phyloP scores from a whole-genome alignment of 2,329 filamentous ascomycete species.

The Fusarium liriodendri region DNA sequence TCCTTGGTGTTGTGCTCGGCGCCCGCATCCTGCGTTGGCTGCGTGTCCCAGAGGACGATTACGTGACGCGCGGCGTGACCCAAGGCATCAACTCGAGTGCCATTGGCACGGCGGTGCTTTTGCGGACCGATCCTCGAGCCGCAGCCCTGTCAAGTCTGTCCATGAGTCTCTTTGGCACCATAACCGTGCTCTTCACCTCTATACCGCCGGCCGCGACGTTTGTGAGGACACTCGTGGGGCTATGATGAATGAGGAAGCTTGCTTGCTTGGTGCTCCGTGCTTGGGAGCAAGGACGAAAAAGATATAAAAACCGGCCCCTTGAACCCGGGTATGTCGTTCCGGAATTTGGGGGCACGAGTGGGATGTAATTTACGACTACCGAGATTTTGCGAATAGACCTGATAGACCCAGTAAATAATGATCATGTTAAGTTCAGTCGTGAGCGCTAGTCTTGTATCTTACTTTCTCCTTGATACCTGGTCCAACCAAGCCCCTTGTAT shows the following conservation, averaged over 20 bases:
- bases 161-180: conserved; percentile 71
- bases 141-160: conserved; percentile 69
- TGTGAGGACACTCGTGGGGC: conserved; percentile 60
- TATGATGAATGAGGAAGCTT: conserved; percentile 39
- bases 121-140: conserved; percentile 67
- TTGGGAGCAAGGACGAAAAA: not conserved
- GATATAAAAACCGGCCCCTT: not conserved
- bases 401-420: not conserved
- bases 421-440: not conserved
- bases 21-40: conserved; percentile 59
- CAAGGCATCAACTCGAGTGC: conserved; percentile 71
- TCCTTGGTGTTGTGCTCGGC: conserved; percentile 68
- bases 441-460: not conserved
- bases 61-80: conserved; percentile 71
- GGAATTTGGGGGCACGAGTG: not conserved
- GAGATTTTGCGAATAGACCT: not conserved
- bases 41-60: conserved; percentile 70
- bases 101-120: conserved; percentile 67
- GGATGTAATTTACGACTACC: conserved; percentile 4
- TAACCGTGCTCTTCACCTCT: conserved; percentile 68
- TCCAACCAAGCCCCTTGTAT: conserved; percentile 7
- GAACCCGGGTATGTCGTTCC: not conserved
- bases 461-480: not conserved
- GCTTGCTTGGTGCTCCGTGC: not conserved
- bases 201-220: conserved; percentile 63